Conservation (phyloP, 192 early-diverging fungal species). For the Irineochytrium annulatum region DNA sequence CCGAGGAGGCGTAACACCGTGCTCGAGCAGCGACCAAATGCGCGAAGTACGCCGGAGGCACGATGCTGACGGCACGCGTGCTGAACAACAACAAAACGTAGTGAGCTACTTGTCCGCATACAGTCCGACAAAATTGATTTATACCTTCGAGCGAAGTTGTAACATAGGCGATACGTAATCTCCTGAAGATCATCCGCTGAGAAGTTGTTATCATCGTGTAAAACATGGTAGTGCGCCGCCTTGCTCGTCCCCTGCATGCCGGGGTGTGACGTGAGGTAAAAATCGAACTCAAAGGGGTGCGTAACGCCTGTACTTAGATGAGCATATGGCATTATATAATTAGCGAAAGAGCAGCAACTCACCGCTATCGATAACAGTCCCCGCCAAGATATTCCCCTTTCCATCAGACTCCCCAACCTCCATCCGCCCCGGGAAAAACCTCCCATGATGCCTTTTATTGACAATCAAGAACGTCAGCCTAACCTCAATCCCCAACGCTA, state of each 20-base stretch:
- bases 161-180: conserved; percentile 30
- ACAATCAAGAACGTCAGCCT: conserved; percentile 61
- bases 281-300: conserved; percentile 36
- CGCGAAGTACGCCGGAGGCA: conserved; percentile 50
- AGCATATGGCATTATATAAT: not conserved
- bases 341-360: conserved; percentile 1
- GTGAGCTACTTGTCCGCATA: conserved; percentile 5
- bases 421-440: conserved; percentile 47
- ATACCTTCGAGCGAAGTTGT: conserved; percentile 28
- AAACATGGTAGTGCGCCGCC: conserved; percentile 44
- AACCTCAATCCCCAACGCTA: conserved; percentile 7
- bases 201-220: conserved; percentile 44
- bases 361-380: conserved; percentile 41
- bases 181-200: conserved; percentile 36
- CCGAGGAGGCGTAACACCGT: too few species aligned
- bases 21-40: conserved; percentile 42
- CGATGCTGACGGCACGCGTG: conserved; percentile 42
- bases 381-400: conserved; percentile 45
- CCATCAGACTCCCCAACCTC: conserved; percentile 21
- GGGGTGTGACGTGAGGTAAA: conserved; percentile 30
- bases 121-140: not conserved
- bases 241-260: conserved; percentile 40
- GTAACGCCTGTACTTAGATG: too few species aligned
- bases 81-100: conserved; percentile 23
- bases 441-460: conserved; percentile 77